Evolutionary conservation across 306 rosid species (phyloP), one percentile per base, ranked within the genome.

Genomic region (Psophocarpus tetragonolobus): DNA sequence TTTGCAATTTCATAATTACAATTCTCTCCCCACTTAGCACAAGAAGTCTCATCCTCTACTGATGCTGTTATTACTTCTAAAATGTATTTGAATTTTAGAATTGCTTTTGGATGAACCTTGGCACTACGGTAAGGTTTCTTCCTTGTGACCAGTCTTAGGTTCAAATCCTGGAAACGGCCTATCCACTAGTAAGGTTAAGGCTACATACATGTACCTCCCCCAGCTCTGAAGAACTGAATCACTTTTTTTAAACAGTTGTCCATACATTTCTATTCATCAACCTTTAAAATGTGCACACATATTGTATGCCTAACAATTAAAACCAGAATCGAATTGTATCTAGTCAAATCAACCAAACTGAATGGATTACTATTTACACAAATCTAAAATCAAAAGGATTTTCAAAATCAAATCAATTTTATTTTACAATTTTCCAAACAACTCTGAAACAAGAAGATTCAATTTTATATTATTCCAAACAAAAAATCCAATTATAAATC

Each of bases 251-350:
- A 51, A 30, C 64, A 51, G 30, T 23, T 20, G 73, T 61, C 38
- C 30, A 48, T 9, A 58, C 35, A 38, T 69, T 78, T 50, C 26
- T 10, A 39, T 26, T 71, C 41, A 51, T 41, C 38, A 24, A 20
- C 27, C 53, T 75, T 75, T 20, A 44, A 57, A 35, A 23, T 21
- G 44, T 26, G 47, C 47, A 62, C 27, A 21, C 30, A 20, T 2
- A 18, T 30, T 74, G 71, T 36, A 14, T 80, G 61, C 50, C n/a
- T n/a, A 54, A 20, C 50, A 38, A 41, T 29, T 51, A 74, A 74
- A 74, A 68, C 24, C 44, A 23, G 68, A 81, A 68, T 75, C 12
- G 48, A 75, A 47, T 32, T 26, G 74, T 51, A 64, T 20, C 50
- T 57, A 38, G 33, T 21, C 30, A 42, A 66, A 68, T 68, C 65